Conservation (phyloP, 2,329 filamentous ascomycete species). For the Orbilia blumenaviensis region DNA sequence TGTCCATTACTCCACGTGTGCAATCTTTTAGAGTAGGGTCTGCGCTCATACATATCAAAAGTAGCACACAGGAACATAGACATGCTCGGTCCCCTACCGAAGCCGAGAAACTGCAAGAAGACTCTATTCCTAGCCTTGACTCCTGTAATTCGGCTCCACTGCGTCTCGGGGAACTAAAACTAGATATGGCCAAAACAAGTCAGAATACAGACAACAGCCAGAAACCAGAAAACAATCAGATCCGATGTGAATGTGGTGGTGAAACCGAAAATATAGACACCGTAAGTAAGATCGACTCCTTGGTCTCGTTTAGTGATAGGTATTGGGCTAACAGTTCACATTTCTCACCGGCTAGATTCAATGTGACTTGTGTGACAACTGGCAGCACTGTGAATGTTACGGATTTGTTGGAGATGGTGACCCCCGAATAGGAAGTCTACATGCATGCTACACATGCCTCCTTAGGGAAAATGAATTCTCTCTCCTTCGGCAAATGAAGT, state of each 20-base stretch:
- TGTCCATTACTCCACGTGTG: neutral
- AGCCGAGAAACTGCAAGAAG: neutral
- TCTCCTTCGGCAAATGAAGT: conserved; percentile 55
- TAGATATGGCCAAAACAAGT: neutral
- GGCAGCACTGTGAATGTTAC: conserved; percentile 58
- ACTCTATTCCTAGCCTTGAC: neutral
- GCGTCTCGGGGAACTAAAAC: neutral
- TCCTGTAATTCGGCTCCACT: neutral
- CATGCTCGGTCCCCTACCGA: too few relatives aligned
- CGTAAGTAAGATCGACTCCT: conserved; percentile 1
- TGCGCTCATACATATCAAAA: neutral
- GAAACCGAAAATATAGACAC: neutral
- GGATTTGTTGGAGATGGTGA: conserved; percentile 55
- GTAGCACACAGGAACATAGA: neutral
- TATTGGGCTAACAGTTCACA: neutral
- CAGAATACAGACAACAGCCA: neutral
- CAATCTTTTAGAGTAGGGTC: neutral
- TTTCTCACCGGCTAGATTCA: conserved; percentile 48
- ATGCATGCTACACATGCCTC: conserved; percentile 57
- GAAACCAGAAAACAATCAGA: neutral
- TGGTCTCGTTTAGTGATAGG: too few relatives aligned
- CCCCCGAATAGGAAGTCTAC: conserved; percentile 54
- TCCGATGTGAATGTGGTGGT: conserved; percentile 29
- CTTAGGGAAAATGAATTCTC: conserved; percentile 53
- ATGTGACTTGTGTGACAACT: conserved; percentile 57